phyloP scores from a whole-genome alignment of 176 grass and related monocot genomes.

The Phragmites australis region DNA sequence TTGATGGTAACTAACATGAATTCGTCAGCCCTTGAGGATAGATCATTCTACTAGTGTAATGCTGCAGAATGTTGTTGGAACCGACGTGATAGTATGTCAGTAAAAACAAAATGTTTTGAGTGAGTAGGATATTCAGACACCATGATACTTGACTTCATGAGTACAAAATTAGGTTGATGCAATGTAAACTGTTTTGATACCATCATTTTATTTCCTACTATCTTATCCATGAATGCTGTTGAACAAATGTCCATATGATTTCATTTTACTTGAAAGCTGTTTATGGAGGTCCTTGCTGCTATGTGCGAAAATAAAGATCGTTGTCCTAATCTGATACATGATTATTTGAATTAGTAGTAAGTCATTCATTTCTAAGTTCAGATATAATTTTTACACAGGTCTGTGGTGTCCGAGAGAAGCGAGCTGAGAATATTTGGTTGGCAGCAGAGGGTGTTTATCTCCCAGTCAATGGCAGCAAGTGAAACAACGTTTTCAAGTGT shows the following conservation, averaged over 20 bases:
- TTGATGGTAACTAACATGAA: background rate
- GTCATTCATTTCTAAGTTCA: background rate
- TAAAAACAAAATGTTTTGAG: slow-evolving; percentile 6
- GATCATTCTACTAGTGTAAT: background rate
- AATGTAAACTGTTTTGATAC: background rate
- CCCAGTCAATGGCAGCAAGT: slow-evolving; percentile 56
- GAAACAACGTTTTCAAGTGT: background rate
- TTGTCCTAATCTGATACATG: background rate
- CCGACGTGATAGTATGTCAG: background rate
- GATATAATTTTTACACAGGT: slow-evolving; percentile 48
- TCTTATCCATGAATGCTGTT: background rate
- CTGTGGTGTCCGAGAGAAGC: slow-evolving; percentile 64
- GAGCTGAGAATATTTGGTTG: slow-evolving; percentile 65
- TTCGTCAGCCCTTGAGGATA: background rate
- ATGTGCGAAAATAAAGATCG: background rate
- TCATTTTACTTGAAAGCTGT: slow-evolving; percentile 9
- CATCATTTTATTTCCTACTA: background rate
- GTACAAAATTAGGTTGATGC: background rate
- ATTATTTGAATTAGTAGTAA: slow-evolving; percentile 1
- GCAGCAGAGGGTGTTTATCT: slow-evolving; percentile 71
- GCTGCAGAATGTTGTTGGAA: background rate
- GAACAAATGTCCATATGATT: background rate
- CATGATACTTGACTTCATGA: background rate
- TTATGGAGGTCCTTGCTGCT: background rate
- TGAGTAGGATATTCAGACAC: background rate